Conservation (phyloP, 2,329 filamentous ascomycete species). For the Cytospora piceicola region DNA sequence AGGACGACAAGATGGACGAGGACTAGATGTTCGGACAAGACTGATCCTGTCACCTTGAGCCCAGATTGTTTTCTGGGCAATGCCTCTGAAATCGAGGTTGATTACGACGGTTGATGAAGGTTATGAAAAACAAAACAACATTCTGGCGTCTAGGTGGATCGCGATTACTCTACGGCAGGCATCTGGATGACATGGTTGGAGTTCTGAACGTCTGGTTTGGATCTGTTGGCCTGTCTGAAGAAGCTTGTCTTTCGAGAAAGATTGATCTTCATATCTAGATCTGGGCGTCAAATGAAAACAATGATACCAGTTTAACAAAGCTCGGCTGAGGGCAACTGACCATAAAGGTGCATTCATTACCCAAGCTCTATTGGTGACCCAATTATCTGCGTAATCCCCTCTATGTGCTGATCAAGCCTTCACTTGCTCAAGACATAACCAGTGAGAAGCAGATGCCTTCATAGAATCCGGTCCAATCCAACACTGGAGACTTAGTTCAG, state of each 20-base stretch:
- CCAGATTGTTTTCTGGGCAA: slow-evolving; percentile 1
- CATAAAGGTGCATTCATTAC: slow-evolving; percentile 8
- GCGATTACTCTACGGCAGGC: slow-evolving; percentile 9
- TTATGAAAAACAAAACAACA: slow-evolving; percentile 18
- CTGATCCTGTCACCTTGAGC: slow-evolving; percentile 14
- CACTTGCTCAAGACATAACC: neutral
- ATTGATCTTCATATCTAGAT: slow-evolving; percentile 2
- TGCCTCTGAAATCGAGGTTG: neutral
- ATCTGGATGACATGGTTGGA: slow-evolving; percentile 20
- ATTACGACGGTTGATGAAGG: slow-evolving; percentile 25
- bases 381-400: neutral
- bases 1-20: slow-evolving; percentile 75
- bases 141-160: slow-evolving; percentile 14
- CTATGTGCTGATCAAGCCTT: neutral
- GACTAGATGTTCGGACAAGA: slow-evolving; percentile 38
- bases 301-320: slow-evolving; percentile 16
- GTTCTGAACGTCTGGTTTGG: slow-evolving; percentile 11
- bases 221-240: slow-evolving; percentile 13
- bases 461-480: neutral
- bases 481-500: neutral
- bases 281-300: slow-evolving; percentile 14
- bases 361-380: neutral
- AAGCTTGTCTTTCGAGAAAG: slow-evolving; percentile 2
- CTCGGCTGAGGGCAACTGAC: neutral
- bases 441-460: neutral